Percentiles rank a stretch among this genome's conserved stretches.
phyloP scores from a whole-genome alignment of 768 basidiomycete species.

The Suillus ampliporus region DNA sequence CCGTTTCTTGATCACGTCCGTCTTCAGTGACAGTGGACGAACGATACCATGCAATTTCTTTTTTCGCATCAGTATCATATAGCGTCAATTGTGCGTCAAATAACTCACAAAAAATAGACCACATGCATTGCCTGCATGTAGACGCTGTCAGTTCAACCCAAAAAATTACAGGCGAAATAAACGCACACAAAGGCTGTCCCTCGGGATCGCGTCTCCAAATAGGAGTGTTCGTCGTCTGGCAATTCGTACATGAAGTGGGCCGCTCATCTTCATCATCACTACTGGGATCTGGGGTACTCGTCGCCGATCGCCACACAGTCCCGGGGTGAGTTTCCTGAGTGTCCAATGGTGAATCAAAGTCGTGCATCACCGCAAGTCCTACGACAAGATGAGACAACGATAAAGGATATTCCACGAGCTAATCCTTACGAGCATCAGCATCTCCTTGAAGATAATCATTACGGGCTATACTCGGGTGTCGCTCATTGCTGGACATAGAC shows the following conservation, averaged over 20 bases:
- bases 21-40: conserved; percentile 92
- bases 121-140: conserved; percentile 77
- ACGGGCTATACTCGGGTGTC: conserved; percentile 38
- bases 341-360: conserved; percentile 36
- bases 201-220: conserved; percentile 93
- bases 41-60: conserved; percentile 97
- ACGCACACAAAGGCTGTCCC: conserved; percentile 88
- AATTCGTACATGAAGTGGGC: conserved; percentile 91
- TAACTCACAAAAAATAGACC: conserved; percentile 87
- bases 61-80: conserved; percentile 20
- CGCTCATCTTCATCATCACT: conserved; percentile 64
- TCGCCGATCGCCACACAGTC: conserved; percentile 51
- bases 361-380: conserved; percentile 36
- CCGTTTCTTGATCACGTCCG: conserved; percentile 98
- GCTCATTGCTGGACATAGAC: no score
- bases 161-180: conserved; percentile 10
- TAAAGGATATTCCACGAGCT: not conserved
- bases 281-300: conserved; percentile 70
- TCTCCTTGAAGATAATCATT: conserved; percentile 24
- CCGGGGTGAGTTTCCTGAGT: conserved; percentile 31
- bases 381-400: conserved; percentile 6
- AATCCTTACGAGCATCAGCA: conserved; percentile 12
- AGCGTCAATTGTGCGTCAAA: not conserved
- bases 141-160: conserved; percentile 18
- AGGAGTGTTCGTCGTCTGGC: conserved; percentile 94